Evolutionary conservation across 495 filamentous ascomycete species (phyloP).

Genomic region (Penicillium odoratum): DNA sequence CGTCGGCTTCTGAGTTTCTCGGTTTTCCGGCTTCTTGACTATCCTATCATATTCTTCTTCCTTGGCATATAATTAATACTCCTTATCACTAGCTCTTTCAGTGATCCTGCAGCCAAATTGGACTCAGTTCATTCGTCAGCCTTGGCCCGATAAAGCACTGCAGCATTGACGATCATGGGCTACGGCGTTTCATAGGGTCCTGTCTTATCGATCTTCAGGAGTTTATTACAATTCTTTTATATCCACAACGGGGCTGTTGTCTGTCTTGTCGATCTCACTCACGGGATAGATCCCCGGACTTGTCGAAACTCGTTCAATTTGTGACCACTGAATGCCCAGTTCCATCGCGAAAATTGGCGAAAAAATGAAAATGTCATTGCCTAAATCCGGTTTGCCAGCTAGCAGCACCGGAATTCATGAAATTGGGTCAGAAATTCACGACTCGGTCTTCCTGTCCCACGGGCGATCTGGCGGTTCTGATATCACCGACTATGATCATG

Average conservation of each 20-base stretch:
- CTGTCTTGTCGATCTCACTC: background rate
- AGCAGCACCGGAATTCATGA: background rate
- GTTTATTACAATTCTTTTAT: conserved; percentile 7
- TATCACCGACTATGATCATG: conserved; percentile 13
- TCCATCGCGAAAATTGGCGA: background rate
- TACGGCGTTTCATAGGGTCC: conserved; percentile 7
- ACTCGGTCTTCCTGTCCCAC: background rate
- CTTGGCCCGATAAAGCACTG: conserved; percentile 2
- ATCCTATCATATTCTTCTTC: background rate
- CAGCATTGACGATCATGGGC: conserved; percentile 1
- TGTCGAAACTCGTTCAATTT: background rate
- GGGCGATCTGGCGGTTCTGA: conserved; percentile 18
- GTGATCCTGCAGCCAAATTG: background rate
- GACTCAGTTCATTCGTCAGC: conserved; percentile 1
- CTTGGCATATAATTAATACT: background rate
- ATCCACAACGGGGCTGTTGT: background rate
- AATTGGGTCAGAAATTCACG: conserved; percentile 9
- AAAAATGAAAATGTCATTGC: too few relatives aligned
- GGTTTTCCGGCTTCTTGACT: background rate
- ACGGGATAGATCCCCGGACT: background rate
- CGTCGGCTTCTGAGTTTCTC: background rate
- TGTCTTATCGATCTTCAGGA: conserved; percentile 12
- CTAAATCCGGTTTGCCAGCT: background rate
- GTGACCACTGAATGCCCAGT: background rate
- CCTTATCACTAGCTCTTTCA: background rate